Evolutionary conservation across 108 stramenopile genomes (phyloP).

Genomic region (Nitzschia sp.): DNA sequence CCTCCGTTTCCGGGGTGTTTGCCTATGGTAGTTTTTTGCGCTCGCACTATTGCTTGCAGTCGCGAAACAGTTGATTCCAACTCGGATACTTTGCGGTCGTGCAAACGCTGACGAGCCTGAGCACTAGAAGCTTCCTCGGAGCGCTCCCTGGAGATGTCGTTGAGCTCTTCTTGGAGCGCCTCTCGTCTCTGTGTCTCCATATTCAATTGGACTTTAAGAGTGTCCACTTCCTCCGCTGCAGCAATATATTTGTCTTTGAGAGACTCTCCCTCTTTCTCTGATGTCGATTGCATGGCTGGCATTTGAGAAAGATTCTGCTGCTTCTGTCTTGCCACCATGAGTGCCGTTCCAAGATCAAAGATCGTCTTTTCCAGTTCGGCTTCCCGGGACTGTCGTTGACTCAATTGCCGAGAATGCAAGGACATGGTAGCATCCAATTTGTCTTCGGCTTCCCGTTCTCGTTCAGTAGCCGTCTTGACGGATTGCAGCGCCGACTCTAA

Average conservation of each 20-base stretch:
- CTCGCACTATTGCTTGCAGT: conserved; percentile 40
- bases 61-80: conserved; percentile 52
- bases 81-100: conserved; percentile 70
- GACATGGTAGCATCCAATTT: conserved; percentile 70
- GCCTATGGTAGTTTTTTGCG: conserved; percentile 5
- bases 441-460: conserved; percentile 73
- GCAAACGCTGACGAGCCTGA: conserved; percentile 54
- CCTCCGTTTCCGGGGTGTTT: conserved; percentile 6
- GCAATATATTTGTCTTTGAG: conserved; percentile 35
- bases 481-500: conserved; percentile 51
- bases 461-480: conserved; percentile 53
- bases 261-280: not conserved
- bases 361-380: conserved; percentile 82
- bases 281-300: not conserved
- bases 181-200: conserved; percentile 50
- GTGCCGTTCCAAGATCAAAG: conserved; percentile 71
- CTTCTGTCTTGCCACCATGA: conserved; percentile 54
- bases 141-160: conserved; percentile 70
- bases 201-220: conserved; percentile 43
- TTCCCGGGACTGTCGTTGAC: conserved; percentile 65
- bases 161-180: conserved; percentile 64
- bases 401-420: conserved; percentile 69
- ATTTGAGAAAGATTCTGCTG: conserved; percentile 8
- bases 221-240: conserved; percentile 54
- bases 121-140: conserved; percentile 51